phyloP scores from a whole-genome alignment of 306 rosid species.

The Inga leiocalycina region DNA sequence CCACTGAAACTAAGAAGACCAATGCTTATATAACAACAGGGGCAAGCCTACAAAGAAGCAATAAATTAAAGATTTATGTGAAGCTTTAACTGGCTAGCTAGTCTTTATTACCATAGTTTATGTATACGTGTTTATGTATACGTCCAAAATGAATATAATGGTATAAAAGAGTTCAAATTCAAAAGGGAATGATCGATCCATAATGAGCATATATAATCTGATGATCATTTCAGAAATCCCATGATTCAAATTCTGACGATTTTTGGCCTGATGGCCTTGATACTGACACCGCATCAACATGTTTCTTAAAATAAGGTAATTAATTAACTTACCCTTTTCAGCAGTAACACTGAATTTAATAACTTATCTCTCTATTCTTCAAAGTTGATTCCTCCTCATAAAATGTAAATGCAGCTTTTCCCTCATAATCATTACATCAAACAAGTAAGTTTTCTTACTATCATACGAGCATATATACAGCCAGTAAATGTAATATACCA shows the following conservation, averaged over 20 bases:
- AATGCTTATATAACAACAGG: not conserved
- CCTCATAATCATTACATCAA: not conserved
- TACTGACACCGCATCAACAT: not conserved
- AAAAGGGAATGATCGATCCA: not conserved
- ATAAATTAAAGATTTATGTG: too few relatives aligned
- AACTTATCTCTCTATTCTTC: not conserved
- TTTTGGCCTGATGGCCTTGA: not conserved
- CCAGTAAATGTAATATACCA: not conserved
- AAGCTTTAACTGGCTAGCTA: too few relatives aligned
- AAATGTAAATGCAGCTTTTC: not conserved
- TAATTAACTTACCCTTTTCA: not conserved
- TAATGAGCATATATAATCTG: not conserved
- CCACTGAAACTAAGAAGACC: not conserved
- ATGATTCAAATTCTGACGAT: not conserved
- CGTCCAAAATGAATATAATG: not conserved
- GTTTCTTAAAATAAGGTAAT: not conserved
- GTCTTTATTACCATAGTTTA: too few relatives aligned
- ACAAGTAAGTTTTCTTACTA: not conserved
- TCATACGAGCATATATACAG: not conserved
- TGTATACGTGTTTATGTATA: too few relatives aligned
- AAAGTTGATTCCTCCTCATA: not conserved
- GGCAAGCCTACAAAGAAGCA: not conserved
- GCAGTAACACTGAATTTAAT: not conserved
- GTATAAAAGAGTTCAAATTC: not conserved
- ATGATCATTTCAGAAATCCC: not conserved